Percentiles rank a stretch among this genome's conserved stretches.
phyloP scores from a whole-genome alignment of 2,329 filamentous ascomycete genomes.

The Pseudogymnoascus sp. region DNA sequence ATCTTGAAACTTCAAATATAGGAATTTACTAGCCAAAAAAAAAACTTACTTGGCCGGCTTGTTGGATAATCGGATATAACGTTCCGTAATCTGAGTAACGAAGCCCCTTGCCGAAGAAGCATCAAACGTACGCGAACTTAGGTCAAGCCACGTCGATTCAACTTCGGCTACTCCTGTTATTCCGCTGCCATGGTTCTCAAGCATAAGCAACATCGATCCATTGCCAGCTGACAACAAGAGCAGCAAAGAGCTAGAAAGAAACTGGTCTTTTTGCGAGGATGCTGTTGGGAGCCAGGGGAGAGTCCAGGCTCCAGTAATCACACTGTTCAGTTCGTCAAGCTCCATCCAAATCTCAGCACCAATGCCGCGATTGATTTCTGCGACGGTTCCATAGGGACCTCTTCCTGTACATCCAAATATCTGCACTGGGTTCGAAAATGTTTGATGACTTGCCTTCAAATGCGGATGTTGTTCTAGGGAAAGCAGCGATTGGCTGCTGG shows the following conservation, averaged over 20 bases:
- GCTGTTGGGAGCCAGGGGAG: slow-evolving; percentile 30
- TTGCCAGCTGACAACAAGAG: slow-evolving; percentile 28
- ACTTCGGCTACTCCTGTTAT: slow-evolving; percentile 39
- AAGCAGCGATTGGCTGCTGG: slow-evolving; percentile 23
- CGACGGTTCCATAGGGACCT: slow-evolving; percentile 55
- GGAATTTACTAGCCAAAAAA: neutral
- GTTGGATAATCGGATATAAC: slow-evolving; percentile 27
- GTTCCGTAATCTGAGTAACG: slow-evolving; percentile 51
- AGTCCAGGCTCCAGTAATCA: slow-evolving; percentile 49
- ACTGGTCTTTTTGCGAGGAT: neutral
- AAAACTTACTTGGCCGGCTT: neutral
- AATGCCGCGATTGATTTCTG: slow-evolving; percentile 64
- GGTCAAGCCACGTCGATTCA: slow-evolving; percentile 42
- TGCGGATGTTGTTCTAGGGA: slow-evolving; percentile 32
- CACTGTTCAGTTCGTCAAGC: slow-evolving; percentile 41
- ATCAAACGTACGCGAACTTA: slow-evolving; percentile 47
- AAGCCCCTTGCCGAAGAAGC: slow-evolving; percentile 34
- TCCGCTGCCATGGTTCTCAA: slow-evolving; percentile 44
- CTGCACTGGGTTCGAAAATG: slow-evolving; percentile 41
- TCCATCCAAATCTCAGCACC: slow-evolving; percentile 61
- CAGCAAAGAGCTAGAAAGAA: neutral
- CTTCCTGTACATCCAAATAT: slow-evolving; percentile 64
- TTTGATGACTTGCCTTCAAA: slow-evolving; percentile 20
- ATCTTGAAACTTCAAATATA: neutral
- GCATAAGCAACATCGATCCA: slow-evolving; percentile 34